Evolutionary conservation across 2,329 filamentous ascomycete genomes (phyloP).

Genomic region (Pseudocercospora eumusae): DNA sequence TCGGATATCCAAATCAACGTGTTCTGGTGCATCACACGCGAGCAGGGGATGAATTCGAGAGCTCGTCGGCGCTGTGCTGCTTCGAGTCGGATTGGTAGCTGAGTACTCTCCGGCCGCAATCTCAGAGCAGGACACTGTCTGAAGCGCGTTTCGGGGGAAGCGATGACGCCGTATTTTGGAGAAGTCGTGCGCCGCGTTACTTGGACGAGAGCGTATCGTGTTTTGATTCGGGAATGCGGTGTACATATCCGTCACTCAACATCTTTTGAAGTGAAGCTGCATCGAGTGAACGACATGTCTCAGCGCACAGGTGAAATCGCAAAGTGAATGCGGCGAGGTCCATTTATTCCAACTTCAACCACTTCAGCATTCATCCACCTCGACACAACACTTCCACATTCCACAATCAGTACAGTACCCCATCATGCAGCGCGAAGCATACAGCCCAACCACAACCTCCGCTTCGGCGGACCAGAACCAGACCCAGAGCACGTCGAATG

Average conservation of each 20-base stretch:
- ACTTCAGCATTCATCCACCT: no score
- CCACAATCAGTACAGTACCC: neutral
- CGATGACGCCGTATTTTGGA: neutral
- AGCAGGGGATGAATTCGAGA: neutral
- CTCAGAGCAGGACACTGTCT: neutral
- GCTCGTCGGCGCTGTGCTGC: no score
- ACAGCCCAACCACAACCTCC: neutral
- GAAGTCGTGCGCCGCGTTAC: neutral
- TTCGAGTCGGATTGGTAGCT: neutral
- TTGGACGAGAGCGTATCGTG: neutral
- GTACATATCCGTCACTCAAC: no score
- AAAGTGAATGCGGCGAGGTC: no score
- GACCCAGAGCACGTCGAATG: neutral
- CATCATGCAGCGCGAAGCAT: neutral
- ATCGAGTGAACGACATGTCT: no score
- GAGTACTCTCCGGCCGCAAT: neutral
- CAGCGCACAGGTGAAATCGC: no score
- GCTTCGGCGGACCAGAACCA: neutral
- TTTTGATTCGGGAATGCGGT: neutral
- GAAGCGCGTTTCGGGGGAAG: neutral
- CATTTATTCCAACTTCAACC: neutral
- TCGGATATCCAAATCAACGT: no score
- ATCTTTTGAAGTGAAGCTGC: no score
- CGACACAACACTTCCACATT: conserved; percentile 1
- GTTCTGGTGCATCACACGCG: no score